Percentiles rank a stretch among this genome's conserved stretches.
phyloP scores from a whole-genome alignment of 352 stramenopile species.

The Thraustochytrium sp. region DNA sequence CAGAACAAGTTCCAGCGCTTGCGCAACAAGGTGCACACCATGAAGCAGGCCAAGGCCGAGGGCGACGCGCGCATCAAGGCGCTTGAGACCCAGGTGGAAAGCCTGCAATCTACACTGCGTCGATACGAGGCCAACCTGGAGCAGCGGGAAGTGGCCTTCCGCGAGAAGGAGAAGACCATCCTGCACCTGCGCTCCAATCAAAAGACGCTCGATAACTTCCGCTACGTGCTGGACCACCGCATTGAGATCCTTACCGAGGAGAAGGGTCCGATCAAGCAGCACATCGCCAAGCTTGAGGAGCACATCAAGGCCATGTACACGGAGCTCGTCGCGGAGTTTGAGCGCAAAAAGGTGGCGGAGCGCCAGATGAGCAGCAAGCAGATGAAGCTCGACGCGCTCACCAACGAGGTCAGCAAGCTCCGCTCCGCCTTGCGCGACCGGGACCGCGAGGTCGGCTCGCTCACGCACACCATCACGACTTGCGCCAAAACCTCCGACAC shows the following conservation, averaged over 20 bases:
- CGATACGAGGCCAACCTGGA: conserved; percentile 56
- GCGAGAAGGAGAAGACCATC: conserved; percentile 57
- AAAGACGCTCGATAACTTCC: conserved; percentile 59
- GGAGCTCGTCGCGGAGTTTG: conserved; percentile 56
- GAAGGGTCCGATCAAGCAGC: conserved; percentile 53
- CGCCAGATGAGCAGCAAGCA: conserved; percentile 46
- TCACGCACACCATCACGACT: conserved; percentile 49
- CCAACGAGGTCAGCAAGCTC: conserved; percentile 47
- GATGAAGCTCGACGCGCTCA: conserved; percentile 47
- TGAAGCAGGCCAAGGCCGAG: conserved; percentile 47
- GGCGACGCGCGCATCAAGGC: conserved; percentile 49
- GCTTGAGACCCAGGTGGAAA: conserved; percentile 51
- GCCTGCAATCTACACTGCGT: conserved; percentile 54
- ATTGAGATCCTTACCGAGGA: conserved; percentile 58
- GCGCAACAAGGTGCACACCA: conserved; percentile 51
- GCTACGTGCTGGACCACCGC: conserved; percentile 57
- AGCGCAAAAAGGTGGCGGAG: conserved; percentile 47
- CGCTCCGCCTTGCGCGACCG: conserved; percentile 44
- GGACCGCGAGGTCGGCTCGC: conserved; percentile 47
- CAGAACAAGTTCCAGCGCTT: conserved; percentile 57
- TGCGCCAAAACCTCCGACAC: neutral
- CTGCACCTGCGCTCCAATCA: conserved; percentile 54
- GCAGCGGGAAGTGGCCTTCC: conserved; percentile 55
- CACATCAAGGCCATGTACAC: conserved; percentile 58
- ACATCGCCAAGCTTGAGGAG: conserved; percentile 56